These are phyloP conservation scores for Volvox reticuliferus DNA, from an alignment of 139 green algal genomes.

Conservation along the genomic window DNA sequence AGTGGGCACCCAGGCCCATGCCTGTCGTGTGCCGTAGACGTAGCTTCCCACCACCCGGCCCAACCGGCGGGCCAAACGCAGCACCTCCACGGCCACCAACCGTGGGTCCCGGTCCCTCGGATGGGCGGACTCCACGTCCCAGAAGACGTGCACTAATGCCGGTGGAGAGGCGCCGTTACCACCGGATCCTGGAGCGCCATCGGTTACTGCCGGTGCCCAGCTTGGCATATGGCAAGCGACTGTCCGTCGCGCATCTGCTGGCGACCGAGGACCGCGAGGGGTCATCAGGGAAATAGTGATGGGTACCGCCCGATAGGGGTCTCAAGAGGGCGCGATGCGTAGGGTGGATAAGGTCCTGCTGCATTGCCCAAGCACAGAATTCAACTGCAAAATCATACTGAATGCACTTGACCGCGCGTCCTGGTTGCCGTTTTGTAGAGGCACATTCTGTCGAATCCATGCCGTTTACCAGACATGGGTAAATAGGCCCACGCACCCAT, in stretches of 20 bases:
- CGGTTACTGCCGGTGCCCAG: not conserved
- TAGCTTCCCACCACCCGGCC: constrained; percentile 19
- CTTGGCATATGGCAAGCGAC: not conserved
- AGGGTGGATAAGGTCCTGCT: too few species aligned
- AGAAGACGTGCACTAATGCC: constrained; percentile 13
- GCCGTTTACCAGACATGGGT: too few species aligned
- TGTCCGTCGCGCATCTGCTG: not conserved
- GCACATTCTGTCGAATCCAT: too few species aligned
- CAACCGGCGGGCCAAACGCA: not conserved
- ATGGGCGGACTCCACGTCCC: constrained; percentile 31
- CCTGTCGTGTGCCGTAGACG: constrained; percentile 15
- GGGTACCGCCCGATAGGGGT: not conserved
- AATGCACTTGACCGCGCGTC: too few species aligned
- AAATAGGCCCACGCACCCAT: too few species aligned
- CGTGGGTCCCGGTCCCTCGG: constrained; percentile 30
- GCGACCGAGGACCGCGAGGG: not conserved
- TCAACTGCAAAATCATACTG: too few species aligned
- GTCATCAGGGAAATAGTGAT: not conserved
- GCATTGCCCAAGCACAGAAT: too few species aligned
- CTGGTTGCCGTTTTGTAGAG: too few species aligned
- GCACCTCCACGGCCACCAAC: constrained; percentile 14
- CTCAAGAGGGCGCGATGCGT: not conserved
- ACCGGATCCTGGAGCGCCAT: not conserved
- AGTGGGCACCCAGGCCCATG: constrained; percentile 26
- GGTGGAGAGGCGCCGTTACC: not conserved